A percentile compares a stretch with the other conserved stretches of the same genome.
These are phyloP conservation scores for Fraxinus sp. DNA, from an alignment of 305 asterid genomes.

Conservation along the genomic window DNA sequence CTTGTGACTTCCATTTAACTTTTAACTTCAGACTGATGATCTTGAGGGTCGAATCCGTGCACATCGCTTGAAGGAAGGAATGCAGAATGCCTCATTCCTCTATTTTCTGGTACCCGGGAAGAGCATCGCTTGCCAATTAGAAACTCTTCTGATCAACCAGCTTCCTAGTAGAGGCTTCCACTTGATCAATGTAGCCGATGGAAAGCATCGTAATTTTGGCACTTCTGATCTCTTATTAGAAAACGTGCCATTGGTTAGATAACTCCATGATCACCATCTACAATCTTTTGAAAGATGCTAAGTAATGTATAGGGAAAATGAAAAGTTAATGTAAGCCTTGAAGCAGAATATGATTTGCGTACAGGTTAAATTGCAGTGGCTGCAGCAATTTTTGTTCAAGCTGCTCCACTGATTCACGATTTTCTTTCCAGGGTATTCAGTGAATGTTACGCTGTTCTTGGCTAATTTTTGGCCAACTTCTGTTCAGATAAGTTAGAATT, in stretches of 20 bases:
- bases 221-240: conserved; percentile 48
- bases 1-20: background rate
- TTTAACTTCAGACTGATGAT: conserved; percentile 66
- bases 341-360: background rate
- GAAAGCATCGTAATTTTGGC: conserved; percentile 90
- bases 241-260: conserved; percentile 45
- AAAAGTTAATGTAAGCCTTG: conserved; percentile 11
- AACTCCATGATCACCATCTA: background rate
- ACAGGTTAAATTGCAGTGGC: conserved; percentile 26
- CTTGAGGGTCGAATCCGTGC: conserved; percentile 78
- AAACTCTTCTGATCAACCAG: conserved; percentile 90
- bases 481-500: background rate
- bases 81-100: conserved; percentile 64
- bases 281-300: background rate
- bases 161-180: conserved; percentile 69
- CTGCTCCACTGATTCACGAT: conserved; percentile 32
- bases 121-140: conserved; percentile 88
- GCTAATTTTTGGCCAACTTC: conserved; percentile 10
- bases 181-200: conserved; percentile 76
- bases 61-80: conserved; percentile 77
- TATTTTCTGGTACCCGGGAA: conserved; percentile 79
- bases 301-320: conserved; percentile 23
- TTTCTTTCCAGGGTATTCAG: background rate
- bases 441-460: background rate
- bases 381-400: conserved; percentile 58